phyloP scores from a whole-genome alignment of 1,284 basidiomycete species.

The Omphalotus olearius region DNA sequence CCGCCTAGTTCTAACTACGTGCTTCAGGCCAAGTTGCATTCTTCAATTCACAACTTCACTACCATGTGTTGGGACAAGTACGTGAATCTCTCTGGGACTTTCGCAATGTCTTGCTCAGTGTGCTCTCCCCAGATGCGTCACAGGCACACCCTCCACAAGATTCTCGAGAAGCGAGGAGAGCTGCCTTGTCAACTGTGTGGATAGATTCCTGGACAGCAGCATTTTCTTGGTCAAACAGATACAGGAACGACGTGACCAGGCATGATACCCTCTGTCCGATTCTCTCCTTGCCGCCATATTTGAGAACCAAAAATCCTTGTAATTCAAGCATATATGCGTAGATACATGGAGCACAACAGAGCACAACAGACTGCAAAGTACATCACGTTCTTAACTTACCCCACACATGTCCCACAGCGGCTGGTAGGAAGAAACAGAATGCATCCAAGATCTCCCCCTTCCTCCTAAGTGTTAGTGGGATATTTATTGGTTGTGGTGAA shows the following conservation, averaged over 20 bases:
- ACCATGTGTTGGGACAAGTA: conserved; percentile 90
- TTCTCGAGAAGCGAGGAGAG: conserved; percentile 84
- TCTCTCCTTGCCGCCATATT: too few species aligned
- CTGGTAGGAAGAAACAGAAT: conserved; percentile 68
- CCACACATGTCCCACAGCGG: conserved; percentile 49
- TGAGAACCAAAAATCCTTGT: too few species aligned
- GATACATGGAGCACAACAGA: conserved; percentile 12
- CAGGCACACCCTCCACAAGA: conserved; percentile 75
- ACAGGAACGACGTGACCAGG: conserved; percentile 48
- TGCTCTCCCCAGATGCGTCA: conserved; percentile 67
- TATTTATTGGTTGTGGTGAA: conserved; percentile 34
- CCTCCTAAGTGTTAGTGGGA: conserved; percentile 55
- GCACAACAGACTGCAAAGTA: conserved; percentile 14
- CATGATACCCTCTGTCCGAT: conserved; percentile 17
- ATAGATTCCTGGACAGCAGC: conserved; percentile 92
- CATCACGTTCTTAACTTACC: conserved; percentile 30
- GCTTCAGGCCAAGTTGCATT: conserved; percentile 52
- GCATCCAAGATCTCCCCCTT: conserved; percentile 56
- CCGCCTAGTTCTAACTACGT: conserved; percentile 1
- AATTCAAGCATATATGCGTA: conserved; percentile 6
- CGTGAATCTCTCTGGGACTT: conserved; percentile 22
- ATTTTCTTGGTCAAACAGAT: conserved; percentile 83
- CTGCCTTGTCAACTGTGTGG: conserved; percentile 90
- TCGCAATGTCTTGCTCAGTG: conserved; percentile 12
- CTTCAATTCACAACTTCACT: conserved; percentile 66